These are phyloP conservation scores for Elsinoe australis DNA, from an alignment of 2,329 filamentous ascomycete genomes.

Conservation along the genomic window DNA sequence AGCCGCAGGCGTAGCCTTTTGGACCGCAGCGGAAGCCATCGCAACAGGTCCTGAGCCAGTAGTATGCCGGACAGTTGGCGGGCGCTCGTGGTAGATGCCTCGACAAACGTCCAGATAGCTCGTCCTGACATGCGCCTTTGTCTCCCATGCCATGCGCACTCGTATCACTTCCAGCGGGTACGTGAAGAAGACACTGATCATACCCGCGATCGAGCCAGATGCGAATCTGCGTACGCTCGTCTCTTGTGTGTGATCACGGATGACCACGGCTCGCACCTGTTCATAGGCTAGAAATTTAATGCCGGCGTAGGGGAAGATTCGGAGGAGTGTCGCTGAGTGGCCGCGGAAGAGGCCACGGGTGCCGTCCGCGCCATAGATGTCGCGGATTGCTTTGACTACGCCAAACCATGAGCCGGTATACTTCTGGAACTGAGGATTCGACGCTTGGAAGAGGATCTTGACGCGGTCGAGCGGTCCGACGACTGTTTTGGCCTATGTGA, in stretches of 20 bases:
- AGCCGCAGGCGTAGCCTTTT: constrained; percentile 50
- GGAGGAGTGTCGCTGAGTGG: constrained; percentile 84
- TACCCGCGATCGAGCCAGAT: constrained; percentile 68
- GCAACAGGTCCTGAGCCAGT: constrained; percentile 36
- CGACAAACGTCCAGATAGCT: constrained; percentile 69
- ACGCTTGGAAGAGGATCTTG: constrained; percentile 96
- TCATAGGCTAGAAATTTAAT: constrained; percentile 99
- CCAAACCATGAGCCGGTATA: constrained; percentile 87
- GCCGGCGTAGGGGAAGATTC: constrained; percentile 94
- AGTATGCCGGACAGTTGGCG: constrained; percentile 26
- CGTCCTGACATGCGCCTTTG: constrained; percentile 62
- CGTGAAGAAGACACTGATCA: constrained; percentile 89
- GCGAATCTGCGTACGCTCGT: constrained; percentile 69
- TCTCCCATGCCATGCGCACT: constrained; percentile 91
- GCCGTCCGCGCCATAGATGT: constrained; percentile 74
- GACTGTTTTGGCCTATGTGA: constrained; percentile 74
- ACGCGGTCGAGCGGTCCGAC: constrained; percentile 95
- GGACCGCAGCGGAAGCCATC: constrained; percentile 39
- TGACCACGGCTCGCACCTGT: constrained; percentile 76
- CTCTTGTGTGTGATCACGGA: constrained; percentile 64
- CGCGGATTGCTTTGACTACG: constrained; percentile 69
- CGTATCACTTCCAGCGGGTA: constrained; percentile 91
- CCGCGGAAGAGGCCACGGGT: constrained; percentile 75
- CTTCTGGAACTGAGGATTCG: constrained; percentile 86
- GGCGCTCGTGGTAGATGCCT: constrained; percentile 76